phyloP scores from a whole-genome alignment of 2,329 filamentous ascomycete genomes.

The Boeremia lycopersici region DNA sequence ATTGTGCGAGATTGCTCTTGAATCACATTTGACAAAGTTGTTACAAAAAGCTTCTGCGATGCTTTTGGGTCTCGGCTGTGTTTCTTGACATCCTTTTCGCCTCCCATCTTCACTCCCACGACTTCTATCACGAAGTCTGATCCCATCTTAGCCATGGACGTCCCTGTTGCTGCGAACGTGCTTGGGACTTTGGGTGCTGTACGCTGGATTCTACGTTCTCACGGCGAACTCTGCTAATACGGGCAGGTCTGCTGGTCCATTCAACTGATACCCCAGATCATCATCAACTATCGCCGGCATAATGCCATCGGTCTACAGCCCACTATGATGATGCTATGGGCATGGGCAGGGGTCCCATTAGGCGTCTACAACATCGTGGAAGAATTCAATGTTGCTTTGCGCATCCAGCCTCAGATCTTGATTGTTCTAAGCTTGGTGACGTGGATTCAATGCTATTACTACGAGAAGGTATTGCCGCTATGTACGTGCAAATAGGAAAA shows the following conservation, averaged over 20 bases:
- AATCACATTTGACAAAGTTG: background rate
- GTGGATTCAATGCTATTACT: slow-evolving; percentile 64
- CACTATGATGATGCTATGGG: slow-evolving; percentile 76
- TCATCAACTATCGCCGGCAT: slow-evolving; percentile 70
- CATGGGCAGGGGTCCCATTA: slow-evolving; percentile 69
- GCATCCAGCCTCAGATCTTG: slow-evolving; percentile 63
- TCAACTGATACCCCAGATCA: slow-evolving; percentile 71
- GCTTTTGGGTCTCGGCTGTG: background rate
- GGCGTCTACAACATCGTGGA: slow-evolving; percentile 66
- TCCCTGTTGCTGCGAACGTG: slow-evolving; percentile 62
- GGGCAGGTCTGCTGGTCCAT: slow-evolving; percentile 66
- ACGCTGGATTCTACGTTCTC: slow-evolving; percentile 15
- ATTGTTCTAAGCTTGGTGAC: slow-evolving; percentile 58
- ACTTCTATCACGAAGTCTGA: too few species aligned
- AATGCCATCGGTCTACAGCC: slow-evolving; percentile 69
- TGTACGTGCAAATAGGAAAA: too few species aligned
- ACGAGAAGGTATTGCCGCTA: slow-evolving; percentile 47
- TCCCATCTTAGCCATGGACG: slow-evolving; percentile 53
- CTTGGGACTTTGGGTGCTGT: slow-evolving; percentile 66
- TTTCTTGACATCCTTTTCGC: too few species aligned
- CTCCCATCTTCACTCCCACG: too few species aligned
- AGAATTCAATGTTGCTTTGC: slow-evolving; percentile 59
- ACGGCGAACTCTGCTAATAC: slow-evolving; percentile 9
- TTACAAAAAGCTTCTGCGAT: background rate
- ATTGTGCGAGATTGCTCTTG: background rate